Evolutionary conservation across 2,329 filamentous ascomycete species (phyloP).

Genomic region (Aplosporella prunicola): DNA sequence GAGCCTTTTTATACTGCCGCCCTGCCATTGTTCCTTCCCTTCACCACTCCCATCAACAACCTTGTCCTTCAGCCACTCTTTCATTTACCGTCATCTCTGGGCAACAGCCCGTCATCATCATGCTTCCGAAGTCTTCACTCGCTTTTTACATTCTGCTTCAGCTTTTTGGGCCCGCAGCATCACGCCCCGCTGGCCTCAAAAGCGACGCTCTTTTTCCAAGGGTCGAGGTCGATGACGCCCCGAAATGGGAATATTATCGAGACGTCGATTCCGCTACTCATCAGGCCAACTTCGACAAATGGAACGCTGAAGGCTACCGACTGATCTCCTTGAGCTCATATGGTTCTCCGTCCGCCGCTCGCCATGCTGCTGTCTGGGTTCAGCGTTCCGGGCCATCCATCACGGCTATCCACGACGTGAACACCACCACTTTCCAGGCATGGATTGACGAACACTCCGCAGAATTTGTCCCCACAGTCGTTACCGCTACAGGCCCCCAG

Average conservation of each 20-base stretch:
- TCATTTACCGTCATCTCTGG: not conserved
- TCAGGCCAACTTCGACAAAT: slow-evolving; percentile 1
- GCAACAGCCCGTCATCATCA: not conserved
- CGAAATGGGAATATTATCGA: not conserved
- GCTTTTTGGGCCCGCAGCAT: not conserved
- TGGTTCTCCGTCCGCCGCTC: slow-evolving; percentile 13
- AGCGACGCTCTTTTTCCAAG: not conserved
- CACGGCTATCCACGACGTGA: slow-evolving; percentile 14
- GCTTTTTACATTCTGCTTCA: not conserved
- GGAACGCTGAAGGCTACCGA: slow-evolving; percentile 15
- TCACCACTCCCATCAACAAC: not conserved
- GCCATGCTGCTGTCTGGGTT: slow-evolving; percentile 17
- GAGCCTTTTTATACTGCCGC: no score
- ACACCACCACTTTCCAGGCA: slow-evolving; percentile 14
- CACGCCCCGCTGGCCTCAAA: not conserved
- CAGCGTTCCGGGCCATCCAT: slow-evolving; percentile 13
- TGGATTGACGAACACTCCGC: slow-evolving; percentile 12
- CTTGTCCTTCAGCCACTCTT: not conserved
- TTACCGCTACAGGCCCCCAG: slow-evolving; percentile 16
- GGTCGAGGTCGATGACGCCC: not conserved
- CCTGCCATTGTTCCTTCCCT: no score
- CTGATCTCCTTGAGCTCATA: slow-evolving; percentile 15
- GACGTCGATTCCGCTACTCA: not conserved
- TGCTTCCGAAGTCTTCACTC: not conserved
- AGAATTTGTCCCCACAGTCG: slow-evolving; percentile 18